These are phyloP conservation scores for Aspergillus affinis DNA, from an alignment of 495 filamentous ascomycete genomes.

Conservation along the genomic window DNA sequence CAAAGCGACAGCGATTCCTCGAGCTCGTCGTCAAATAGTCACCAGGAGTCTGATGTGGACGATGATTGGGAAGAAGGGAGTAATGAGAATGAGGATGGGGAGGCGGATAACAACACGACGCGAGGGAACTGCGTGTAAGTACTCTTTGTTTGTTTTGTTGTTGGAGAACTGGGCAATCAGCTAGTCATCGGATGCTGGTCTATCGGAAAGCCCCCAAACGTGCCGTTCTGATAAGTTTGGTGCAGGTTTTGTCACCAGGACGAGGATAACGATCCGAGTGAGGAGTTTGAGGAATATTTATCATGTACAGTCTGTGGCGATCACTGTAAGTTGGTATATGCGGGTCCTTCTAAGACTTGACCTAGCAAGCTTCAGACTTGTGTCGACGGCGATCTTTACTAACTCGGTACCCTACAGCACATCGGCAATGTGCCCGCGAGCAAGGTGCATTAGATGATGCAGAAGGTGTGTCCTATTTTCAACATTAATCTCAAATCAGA, in stretches of 20 bases:
- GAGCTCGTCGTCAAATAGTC: constrained; percentile 54
- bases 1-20: constrained; percentile 47
- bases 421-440: constrained; percentile 89
- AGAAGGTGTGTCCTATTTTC: constrained; percentile 56
- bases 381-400: constrained; percentile 30
- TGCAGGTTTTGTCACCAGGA: constrained; percentile 73
- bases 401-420: constrained; percentile 54
- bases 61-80: constrained; percentile 67
- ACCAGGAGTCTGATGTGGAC: constrained; percentile 67
- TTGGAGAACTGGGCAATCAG: background rate
- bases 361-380: constrained; percentile 28
- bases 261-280: constrained; percentile 81
- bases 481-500: background rate
- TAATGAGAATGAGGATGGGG: constrained; percentile 62
- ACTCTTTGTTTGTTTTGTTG: constrained; percentile 13
- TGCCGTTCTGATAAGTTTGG: constrained; percentile 22
- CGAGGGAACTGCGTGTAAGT: constrained; percentile 68
- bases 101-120: constrained; percentile 61
- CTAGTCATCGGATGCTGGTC: background rate
- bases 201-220: background rate
- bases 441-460: constrained; percentile 67
- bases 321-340: constrained; percentile 67
- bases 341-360: constrained; percentile 26
- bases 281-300: constrained; percentile 85
- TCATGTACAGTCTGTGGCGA: constrained; percentile 80